These are phyloP conservation scores for Elaeagnus macrophylla DNA, from an alignment of 306 rosid species.

Conservation along the genomic window DNA sequence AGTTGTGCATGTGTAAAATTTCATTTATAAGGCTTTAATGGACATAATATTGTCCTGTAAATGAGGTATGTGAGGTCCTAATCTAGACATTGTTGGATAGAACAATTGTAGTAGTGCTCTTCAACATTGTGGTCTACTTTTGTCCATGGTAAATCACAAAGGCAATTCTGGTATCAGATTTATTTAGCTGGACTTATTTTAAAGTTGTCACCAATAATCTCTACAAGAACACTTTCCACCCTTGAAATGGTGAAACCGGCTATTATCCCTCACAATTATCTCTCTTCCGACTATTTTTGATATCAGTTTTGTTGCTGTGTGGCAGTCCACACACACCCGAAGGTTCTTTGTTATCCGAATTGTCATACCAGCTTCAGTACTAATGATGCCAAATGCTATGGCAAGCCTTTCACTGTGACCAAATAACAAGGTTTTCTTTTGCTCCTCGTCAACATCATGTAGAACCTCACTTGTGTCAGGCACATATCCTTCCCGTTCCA, in stretches of 20 bases:
- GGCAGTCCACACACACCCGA: slow-evolving; percentile 26
- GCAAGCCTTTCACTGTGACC: slow-evolving; percentile 88
- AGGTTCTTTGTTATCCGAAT: slow-evolving; percentile 73
- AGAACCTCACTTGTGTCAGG: slow-evolving; percentile 56
- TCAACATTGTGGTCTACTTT: too few species aligned
- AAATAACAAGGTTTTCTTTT: slow-evolving; percentile 41
- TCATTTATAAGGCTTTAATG: too few species aligned
- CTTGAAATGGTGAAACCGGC: slow-evolving; percentile 19
- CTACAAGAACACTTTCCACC: slow-evolving; percentile 26
- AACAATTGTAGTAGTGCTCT: too few species aligned
- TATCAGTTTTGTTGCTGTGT: slow-evolving; percentile 18
- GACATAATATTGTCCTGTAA: too few species aligned
- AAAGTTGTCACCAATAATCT: slow-evolving; percentile 24
- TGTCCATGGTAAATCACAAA: too few species aligned
- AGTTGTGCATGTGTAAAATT: too few species aligned
- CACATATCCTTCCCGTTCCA: slow-evolving; percentile 67
- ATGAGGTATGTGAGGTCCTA: too few species aligned
- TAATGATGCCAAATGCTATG: slow-evolving; percentile 72
- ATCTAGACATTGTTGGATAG: too few species aligned
- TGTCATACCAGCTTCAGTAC: slow-evolving; percentile 64
- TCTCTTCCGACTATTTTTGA: slow-evolving; percentile 16
- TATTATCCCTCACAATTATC: slow-evolving; percentile 18
- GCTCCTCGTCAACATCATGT: slow-evolving; percentile 75
- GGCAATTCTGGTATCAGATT: too few species aligned
- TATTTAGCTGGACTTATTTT: too few species aligned